Evolutionary conservation across 2,329 filamentous ascomycete genomes (phyloP), one percentile per base, ranked within the genome.

Genomic region (Paraphoma sp.): DNA sequence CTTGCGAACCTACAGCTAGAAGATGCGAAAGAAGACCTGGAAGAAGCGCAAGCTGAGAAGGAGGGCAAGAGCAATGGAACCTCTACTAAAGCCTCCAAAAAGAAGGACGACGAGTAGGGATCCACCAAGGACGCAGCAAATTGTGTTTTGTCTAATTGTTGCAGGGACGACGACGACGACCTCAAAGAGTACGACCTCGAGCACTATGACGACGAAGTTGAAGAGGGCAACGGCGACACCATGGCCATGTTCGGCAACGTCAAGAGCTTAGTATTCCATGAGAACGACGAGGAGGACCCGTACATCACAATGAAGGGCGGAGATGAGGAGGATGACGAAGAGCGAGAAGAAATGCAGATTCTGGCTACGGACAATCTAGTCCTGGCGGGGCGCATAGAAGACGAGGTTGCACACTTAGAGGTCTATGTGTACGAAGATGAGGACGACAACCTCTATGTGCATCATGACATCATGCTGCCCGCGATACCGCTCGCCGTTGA

Each of bases 381-480:
- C 33, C 82, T 99, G 46, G 91, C 94, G 10, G 93, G 93, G 63
- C 94, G 97, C 80, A 89, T 98, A 49, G 95, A 99, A 78, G 95
- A 99, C 69, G 95, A 99, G 75, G 89, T 99, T 59, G 94, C 95
- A 16, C 94, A 98, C 78, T 83, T 99, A 28, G 95, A 99, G 77
- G 90, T 98, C 17, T 97, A 98, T 72, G 93, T 99, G 29, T 99
- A 98, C 79, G 95, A 99, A 78, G 95, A 98, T 69, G 87, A 87
- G 60, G 91, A 89, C 44, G 95, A 98, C 79, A 99, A 99, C 76
- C 88, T 99, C 59, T 99, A 99, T 77, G 94, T 99, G 23, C 95
- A 99, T 81, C 95, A 99, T 84, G 95, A 99, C 78, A 96, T 99
- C 69, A 98, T 99, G 94, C 86, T 99, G 53, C 95, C 95, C 31